Conservation (phyloP, 2,329 filamentous ascomycete species). For the Paramyrothecium roridum region DNA sequence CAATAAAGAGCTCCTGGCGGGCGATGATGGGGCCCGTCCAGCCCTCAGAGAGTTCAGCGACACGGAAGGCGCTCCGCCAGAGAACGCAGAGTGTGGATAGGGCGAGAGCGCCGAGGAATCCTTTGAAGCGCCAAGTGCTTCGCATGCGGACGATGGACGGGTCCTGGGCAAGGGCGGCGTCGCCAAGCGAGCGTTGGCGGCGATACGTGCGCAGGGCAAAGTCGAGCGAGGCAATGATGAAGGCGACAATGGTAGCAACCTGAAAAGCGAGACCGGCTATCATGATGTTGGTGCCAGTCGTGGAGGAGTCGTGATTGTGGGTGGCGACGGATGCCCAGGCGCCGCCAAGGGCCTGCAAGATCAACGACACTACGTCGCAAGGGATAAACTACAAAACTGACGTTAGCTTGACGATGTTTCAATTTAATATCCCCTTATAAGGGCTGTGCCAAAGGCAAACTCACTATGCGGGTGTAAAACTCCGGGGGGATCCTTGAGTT, state of each 20-base stretch:
- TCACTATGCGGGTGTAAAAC: constrained; percentile 46
- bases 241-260: constrained; percentile 53
- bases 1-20: constrained; percentile 53
- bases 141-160: constrained; percentile 32
- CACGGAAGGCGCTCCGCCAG: constrained; percentile 61
- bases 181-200: constrained; percentile 29
- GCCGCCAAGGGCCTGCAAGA: constrained; percentile 60
- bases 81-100: constrained; percentile 62
- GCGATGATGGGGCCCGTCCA: constrained; percentile 58
- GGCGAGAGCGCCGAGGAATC: constrained; percentile 52
- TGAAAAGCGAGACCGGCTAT: constrained; percentile 62
- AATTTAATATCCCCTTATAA: no score
- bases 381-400: constrained; percentile 49
- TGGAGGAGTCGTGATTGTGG: constrained; percentile 28
- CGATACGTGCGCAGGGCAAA: constrained; percentile 42
- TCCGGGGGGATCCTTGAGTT: constrained; percentile 45
- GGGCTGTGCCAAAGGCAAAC: constrained; percentile 8
- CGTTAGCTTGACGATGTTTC: no score
- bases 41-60: constrained; percentile 62
- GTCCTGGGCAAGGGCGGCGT: constrained; percentile 33
- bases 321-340: constrained; percentile 44
- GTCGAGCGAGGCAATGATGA: constrained; percentile 47
- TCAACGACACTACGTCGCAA: constrained; percentile 58
- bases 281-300: constrained; percentile 57
- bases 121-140: constrained; percentile 41